Conservation (phyloP, 257 asterid genomes). For the Penstemon eatonii region DNA sequence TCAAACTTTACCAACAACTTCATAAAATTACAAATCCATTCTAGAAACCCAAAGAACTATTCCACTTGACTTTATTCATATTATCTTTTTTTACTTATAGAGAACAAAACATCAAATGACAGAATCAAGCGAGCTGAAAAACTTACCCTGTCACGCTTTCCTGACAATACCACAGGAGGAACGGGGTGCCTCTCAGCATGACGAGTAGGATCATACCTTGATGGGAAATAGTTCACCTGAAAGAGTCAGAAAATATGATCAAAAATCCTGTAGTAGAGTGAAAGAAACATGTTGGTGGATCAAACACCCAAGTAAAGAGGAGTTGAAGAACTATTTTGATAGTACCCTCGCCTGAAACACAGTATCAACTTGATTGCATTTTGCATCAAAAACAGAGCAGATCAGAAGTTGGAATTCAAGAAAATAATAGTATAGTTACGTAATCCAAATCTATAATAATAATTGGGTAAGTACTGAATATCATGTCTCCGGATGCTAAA, state of each 20-base stretch:
- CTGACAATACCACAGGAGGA: conserved; percentile 50
- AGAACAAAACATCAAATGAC: not conserved
- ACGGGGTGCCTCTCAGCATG: conserved; percentile 64
- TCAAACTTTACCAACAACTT: not conserved
- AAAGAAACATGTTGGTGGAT: not conserved
- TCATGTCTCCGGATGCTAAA: no score
- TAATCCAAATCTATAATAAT: not conserved
- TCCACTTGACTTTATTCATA: no score
- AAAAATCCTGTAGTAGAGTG: not conserved
- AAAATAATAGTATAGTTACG: no score
- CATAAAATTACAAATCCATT: not conserved
- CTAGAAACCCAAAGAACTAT: not conserved
- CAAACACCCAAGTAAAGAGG: no score
- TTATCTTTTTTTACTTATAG: not conserved
- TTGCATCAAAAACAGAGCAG: no score
- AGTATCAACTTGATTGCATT: no score
- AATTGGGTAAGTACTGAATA: not conserved
- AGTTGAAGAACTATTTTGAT: no score
- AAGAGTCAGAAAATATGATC: conserved; percentile 10
- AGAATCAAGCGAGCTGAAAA: conserved; percentile 16
- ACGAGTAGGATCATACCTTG: conserved; percentile 65
- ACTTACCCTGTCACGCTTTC: conserved; percentile 62
- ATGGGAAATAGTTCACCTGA: conserved; percentile 76
- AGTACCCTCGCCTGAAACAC: no score
- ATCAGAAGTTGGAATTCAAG: no score